Percentiles rank a stretch among this genome's conserved stretches.
Conservation (phyloP, 176 grass and related monocot species). For the Otatea glauca region DNA sequence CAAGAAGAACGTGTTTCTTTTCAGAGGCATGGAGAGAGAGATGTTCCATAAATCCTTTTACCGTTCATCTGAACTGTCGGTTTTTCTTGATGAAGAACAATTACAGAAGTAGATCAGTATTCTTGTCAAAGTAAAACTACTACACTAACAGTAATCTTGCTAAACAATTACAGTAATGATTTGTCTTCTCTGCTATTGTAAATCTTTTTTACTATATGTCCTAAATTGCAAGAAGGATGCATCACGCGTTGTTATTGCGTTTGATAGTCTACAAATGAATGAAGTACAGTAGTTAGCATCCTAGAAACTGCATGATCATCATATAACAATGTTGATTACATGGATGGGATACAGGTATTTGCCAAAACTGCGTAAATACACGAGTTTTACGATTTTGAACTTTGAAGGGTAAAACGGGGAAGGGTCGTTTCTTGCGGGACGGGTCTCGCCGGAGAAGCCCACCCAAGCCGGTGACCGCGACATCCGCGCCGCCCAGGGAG, state of each 20-base stretch:
- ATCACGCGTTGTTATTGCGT: too few relatives aligned
- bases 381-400: background rate
- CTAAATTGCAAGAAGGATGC: background rate
- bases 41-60: background rate
- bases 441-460: constrained; percentile 5
- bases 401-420: constrained; percentile 15
- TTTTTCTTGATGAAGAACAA: constrained; percentile 34
- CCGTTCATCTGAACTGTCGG: background rate
- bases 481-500: background rate
- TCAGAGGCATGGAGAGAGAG: background rate
- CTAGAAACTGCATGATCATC: background rate
- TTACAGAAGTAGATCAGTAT: background rate
- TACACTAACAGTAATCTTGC: background rate
- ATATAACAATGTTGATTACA: too few relatives aligned
- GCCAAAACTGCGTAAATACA: background rate
- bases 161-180: background rate
- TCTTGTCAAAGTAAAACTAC: background rate
- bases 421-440: background rate
- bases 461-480: background rate
- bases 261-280: too few relatives aligned
- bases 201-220: too few relatives aligned
- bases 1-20: constrained; percentile 40
- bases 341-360: background rate
- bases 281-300: background rate
- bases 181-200: background rate